Evolutionary conservation across 2,329 filamentous ascomycete genomes (phyloP).

Genomic region (Fusarium tanahbumbuense): DNA sequence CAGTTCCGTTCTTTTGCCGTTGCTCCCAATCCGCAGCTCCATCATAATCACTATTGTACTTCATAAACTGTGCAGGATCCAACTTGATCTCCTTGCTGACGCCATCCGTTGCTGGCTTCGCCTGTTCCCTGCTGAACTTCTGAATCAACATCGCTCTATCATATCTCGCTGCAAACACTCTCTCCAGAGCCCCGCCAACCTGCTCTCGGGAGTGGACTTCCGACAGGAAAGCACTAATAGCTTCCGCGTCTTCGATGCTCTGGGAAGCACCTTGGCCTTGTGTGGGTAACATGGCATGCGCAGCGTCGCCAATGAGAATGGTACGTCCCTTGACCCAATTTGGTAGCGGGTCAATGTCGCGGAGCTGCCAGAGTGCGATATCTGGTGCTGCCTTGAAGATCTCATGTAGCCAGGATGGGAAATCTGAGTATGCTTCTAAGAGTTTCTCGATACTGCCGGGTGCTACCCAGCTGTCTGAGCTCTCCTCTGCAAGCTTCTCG

Average conservation of each 20-base stretch:
- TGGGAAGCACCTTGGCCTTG: constrained; percentile 23
- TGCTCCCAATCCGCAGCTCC: constrained; percentile 38
- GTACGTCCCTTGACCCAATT: constrained; percentile 16
- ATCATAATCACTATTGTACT: constrained; percentile 39
- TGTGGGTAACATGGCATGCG: constrained; percentile 17
- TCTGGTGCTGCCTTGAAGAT: constrained; percentile 8
- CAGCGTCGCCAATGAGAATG: constrained; percentile 16
- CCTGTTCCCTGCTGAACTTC: constrained; percentile 40
- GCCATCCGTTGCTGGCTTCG: constrained; percentile 33
- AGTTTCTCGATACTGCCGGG: constrained; percentile 37
- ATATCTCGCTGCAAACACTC: constrained; percentile 16
- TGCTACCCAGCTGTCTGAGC: constrained; percentile 39
- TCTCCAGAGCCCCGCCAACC: background rate
- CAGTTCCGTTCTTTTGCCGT: constrained; percentile 22
- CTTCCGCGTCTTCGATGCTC: constrained; percentile 17
- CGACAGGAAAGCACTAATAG: background rate
- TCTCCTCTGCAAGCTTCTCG: constrained; percentile 31
- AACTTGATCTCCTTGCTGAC: constrained; percentile 31
- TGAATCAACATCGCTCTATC: constrained; percentile 35
- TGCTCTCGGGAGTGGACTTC: constrained; percentile 1
- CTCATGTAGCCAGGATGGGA: constrained; percentile 12
- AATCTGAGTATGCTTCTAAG: constrained; percentile 28
- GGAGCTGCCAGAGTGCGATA: constrained; percentile 15
- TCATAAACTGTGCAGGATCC: constrained; percentile 39
- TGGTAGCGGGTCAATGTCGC: constrained; percentile 17